A percentile compares a stretch with the other conserved stretches of the same genome.
Evolutionary conservation across 164 flowering plant species (phyloP).

Genomic region (Sedum album): DNA sequence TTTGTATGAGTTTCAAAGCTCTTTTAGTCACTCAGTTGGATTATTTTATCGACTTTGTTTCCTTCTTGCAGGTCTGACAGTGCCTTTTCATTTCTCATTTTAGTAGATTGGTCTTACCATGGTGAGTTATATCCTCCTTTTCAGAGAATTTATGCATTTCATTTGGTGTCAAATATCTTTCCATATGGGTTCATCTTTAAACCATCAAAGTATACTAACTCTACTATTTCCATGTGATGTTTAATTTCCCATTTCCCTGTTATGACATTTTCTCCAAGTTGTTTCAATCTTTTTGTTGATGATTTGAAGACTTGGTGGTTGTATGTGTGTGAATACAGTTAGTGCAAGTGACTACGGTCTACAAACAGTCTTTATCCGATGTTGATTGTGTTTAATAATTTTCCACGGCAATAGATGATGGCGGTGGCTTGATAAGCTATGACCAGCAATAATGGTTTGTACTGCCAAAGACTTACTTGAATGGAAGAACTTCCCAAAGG

Average conservation of each 20-base stretch:
- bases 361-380: not conserved
- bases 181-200: not conserved
- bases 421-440: conserved; percentile 38
- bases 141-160: not conserved
- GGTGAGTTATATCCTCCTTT: not conserved
- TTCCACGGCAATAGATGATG: not conserved
- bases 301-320: no score
- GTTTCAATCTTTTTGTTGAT: no score
- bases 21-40: no score
- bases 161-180: not conserved
- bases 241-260: no score
- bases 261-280: no score
- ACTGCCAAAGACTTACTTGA: conserved; percentile 58
- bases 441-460: conserved; percentile 68
- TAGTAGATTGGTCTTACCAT: not conserved
- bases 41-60: not conserved
- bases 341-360: not conserved
- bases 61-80: not conserved
- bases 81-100: not conserved
- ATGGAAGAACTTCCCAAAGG: conserved; percentile 87
- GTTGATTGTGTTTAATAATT: not conserved
- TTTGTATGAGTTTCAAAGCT: not conserved
- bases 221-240: not conserved
- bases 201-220: not conserved
- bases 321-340: no score